Evolutionary conservation across 148 eudicot species (phyloP), one percentile per base, ranked within the genome.

Genomic region (Simmondsia chinensis): DNA sequence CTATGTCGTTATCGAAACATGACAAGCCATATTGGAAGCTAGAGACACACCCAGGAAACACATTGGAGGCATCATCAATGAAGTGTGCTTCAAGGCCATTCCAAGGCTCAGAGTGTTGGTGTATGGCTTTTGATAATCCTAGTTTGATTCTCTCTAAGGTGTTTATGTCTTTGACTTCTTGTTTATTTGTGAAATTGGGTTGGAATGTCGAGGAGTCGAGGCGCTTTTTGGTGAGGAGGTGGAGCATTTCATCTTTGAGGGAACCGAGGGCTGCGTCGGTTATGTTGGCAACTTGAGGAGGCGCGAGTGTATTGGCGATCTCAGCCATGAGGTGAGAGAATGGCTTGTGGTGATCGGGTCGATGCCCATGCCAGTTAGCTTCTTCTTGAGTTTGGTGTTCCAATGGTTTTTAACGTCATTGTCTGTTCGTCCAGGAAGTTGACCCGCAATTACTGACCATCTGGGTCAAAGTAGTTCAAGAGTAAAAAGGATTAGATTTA

Each of bases 311-410:
- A 46, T 75, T 74, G 39, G 85, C 95, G 15, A 91, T 85, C 51
- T 91, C 95, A 0, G 88, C 81, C 71, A 91, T 81, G 17, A 91
- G 83, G 60, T 91, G 97, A 20, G 94, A 91, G 59, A 85, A 91
- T 4, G 97, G 83, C 76, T 91, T 91, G 80, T 91, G 97, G 95
- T 91, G 2, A 91, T 88, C 0, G 95, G 97, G 40, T 91, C 97
- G 14, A 91, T 91, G 30, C 97, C 97, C 95, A 91, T 85, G 16
- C 97, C 97, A 5, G 95, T 75, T 3, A 91, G 75, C 67, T 82
- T 91, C 77, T 91, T 91, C 66, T 74, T 91, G 4, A 91, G 77
- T 55, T 91, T 91, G 2, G 97, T 91, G 70, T 91, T 91, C 97
- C 94, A 85, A 61, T 91, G 91, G 54, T 91, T 91, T 55, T 91